Evolutionary conservation across 2,329 filamentous ascomycete genomes (phyloP).

Genomic region (Phymatotrichopsis omnivora): DNA sequence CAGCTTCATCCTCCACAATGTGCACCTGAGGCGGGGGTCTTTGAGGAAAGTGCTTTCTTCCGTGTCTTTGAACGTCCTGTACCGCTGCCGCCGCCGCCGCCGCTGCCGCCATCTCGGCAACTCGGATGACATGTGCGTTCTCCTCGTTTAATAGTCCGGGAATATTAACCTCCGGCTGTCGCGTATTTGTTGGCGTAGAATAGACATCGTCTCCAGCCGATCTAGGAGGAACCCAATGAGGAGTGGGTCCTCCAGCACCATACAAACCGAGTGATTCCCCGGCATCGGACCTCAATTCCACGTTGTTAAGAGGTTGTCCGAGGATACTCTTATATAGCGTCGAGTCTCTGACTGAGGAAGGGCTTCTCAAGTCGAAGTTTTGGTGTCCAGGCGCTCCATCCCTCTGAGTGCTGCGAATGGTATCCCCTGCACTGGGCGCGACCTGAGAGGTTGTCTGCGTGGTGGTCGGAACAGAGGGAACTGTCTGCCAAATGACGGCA

Average conservation of each 20-base stretch:
- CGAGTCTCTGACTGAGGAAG: slow-evolving; percentile 59
- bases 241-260: slow-evolving; percentile 36
- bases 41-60: slow-evolving; percentile 26
- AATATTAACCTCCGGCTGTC: slow-evolving; percentile 36
- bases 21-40: slow-evolving; percentile 31
- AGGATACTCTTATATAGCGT: slow-evolving; percentile 88
- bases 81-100: slow-evolving; percentile 73
- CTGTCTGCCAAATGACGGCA: slow-evolving; percentile 75
- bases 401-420: slow-evolving; percentile 23
- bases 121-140: slow-evolving; percentile 68
- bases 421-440: slow-evolving; percentile 14
- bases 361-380: slow-evolving; percentile 38
- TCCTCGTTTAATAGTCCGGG: slow-evolving; percentile 71
- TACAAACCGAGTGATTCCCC: slow-evolving; percentile 37
- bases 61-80: slow-evolving; percentile 23
- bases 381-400: slow-evolving; percentile 29
- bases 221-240: slow-evolving; percentile 70
- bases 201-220: slow-evolving; percentile 31
- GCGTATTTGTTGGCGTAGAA: slow-evolving; percentile 12
- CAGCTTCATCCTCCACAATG: slow-evolving; percentile 21
- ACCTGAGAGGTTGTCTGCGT: slow-evolving; percentile 25
- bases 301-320: slow-evolving; percentile 77
- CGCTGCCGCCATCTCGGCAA: slow-evolving; percentile 88
- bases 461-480: slow-evolving; percentile 27
- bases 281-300: slow-evolving; percentile 54